Evolutionary conservation across 768 basidiomycete species (phyloP).

Genomic region (Obba rivulosa): DNA sequence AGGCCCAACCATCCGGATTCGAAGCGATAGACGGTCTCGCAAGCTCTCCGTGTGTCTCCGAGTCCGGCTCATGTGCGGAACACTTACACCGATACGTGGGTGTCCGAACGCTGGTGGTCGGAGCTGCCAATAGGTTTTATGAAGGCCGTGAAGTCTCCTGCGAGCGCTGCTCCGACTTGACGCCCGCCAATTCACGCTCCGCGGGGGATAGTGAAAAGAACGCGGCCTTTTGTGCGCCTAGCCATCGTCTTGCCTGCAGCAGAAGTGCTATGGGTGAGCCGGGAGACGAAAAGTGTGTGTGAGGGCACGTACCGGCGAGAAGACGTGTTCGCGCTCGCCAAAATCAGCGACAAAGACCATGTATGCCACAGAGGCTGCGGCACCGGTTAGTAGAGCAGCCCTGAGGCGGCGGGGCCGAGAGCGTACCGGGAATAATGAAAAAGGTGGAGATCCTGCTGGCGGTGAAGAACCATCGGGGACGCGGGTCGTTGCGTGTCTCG

Average conservation of each 20-base stretch:
- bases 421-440: slow-evolving; percentile 51
- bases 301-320: slow-evolving; percentile 48
- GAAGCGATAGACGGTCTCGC: no score
- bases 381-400: not conserved
- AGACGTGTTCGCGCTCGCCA: slow-evolving; percentile 68
- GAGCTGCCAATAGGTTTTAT: not conserved
- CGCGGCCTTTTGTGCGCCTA: slow-evolving; percentile 38
- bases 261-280: slow-evolving; percentile 2
- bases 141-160: no score
- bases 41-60: no score
- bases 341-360: slow-evolving; percentile 60
- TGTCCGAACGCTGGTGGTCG: slow-evolving; percentile 1
- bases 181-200: slow-evolving; percentile 38
- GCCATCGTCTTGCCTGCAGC: slow-evolving; percentile 55
- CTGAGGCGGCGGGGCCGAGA: not conserved
- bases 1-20: no score
- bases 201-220: slow-evolving; percentile 57
- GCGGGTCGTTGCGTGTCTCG: slow-evolving; percentile 1
- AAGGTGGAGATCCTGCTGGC: slow-evolving; percentile 46
- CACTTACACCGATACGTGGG: slow-evolving; percentile 1
- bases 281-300: not conserved
- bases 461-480: slow-evolving; percentile 22
- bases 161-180: not conserved
- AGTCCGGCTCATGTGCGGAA: not conserved
- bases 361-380: slow-evolving; percentile 47